phyloP scores from a whole-genome alignment of 345 rosid genomes.

The Angophora floribunda region DNA sequence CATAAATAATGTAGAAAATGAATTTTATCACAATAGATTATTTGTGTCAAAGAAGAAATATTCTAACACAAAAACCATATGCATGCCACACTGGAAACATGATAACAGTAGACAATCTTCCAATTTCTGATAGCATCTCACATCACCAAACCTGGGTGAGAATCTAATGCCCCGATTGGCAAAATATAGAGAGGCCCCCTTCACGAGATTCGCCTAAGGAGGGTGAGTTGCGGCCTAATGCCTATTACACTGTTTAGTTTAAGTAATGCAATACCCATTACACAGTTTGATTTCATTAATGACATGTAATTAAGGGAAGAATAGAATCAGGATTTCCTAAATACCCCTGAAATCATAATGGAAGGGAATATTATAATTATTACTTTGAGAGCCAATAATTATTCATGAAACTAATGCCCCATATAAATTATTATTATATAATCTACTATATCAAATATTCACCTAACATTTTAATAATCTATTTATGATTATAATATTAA shows the following conservation, averaged over 20 bases:
- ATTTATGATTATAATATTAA: background rate
- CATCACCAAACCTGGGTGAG: background rate
- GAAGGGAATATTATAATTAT: background rate
- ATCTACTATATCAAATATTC: background rate
- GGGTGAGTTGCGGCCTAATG: background rate
- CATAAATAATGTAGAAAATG: background rate
- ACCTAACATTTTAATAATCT: background rate
- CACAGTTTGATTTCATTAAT: background rate
- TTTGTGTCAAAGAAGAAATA: background rate
- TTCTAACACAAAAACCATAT: background rate
- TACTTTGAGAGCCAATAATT: background rate
- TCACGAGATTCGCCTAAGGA: background rate
- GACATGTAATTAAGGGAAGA: background rate
- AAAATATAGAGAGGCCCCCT: background rate
- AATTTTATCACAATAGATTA: background rate
- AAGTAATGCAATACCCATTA: background rate
- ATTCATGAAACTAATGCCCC: background rate
- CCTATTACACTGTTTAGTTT: background rate
- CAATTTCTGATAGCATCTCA: background rate
- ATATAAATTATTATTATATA: background rate
- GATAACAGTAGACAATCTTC: background rate
- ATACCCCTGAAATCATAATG: background rate
- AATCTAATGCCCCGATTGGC: background rate
- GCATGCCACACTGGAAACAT: background rate
- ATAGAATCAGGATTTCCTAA: background rate